phyloP scores from a whole-genome alignment of 2,329 filamentous ascomycete genomes.

The Diaporthe eres region DNA sequence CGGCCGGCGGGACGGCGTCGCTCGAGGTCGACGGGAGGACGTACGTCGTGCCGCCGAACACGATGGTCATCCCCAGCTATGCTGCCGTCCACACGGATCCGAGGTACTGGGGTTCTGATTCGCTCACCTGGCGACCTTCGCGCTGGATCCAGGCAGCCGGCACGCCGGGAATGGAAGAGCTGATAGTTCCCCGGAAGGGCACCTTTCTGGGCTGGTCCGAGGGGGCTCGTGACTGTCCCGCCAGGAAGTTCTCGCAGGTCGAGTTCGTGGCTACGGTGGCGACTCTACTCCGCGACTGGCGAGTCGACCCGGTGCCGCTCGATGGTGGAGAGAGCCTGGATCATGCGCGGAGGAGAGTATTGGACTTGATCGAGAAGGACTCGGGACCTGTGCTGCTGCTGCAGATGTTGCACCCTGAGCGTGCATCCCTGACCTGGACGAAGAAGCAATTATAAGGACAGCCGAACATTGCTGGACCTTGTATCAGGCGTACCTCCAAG shows the following conservation, averaged over 20 bases:
- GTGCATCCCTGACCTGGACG: constrained; percentile 8
- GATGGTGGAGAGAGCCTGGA: constrained; percentile 43
- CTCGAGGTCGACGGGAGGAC: constrained; percentile 42
- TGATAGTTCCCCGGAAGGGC: constrained; percentile 39
- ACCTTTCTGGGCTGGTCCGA: constrained; percentile 50
- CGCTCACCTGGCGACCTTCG: constrained; percentile 46
- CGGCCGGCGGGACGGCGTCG: not conserved
- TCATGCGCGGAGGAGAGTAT: constrained; percentile 42
- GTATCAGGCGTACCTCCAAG: too few species aligned
- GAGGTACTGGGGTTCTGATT: constrained; percentile 46
- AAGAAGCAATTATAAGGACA: not conserved
- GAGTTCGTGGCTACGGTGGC: constrained; percentile 51
- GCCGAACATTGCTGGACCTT: too few species aligned
- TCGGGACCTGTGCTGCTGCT: constrained; percentile 45
- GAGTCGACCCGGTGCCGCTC: constrained; percentile 43
- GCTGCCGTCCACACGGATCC: constrained; percentile 47
- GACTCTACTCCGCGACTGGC: constrained; percentile 45
- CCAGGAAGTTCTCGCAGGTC: constrained; percentile 52
- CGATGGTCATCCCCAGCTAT: constrained; percentile 44
- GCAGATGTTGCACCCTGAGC: constrained; percentile 42
- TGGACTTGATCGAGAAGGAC: constrained; percentile 45
- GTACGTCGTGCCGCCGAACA: constrained; percentile 43
- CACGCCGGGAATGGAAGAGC: constrained; percentile 26
- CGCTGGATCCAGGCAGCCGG: constrained; percentile 45
- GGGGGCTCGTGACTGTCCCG: constrained; percentile 49